phyloP scores from a whole-genome alignment of 2,329 filamentous ascomycete genomes.

The Ophiocordyceps australis region DNA sequence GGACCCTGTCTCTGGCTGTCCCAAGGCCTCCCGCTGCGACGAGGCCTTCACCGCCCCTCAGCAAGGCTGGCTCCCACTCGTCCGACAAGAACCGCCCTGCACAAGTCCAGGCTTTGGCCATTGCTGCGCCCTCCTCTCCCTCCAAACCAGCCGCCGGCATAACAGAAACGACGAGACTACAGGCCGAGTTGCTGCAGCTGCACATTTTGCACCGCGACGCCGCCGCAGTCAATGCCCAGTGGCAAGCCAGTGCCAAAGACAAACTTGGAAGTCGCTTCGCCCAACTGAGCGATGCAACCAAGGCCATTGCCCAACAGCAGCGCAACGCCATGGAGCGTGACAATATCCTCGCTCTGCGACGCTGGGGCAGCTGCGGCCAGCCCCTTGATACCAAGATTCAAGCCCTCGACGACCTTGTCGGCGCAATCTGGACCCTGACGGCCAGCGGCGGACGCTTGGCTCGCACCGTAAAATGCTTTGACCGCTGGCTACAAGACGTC shows the following conservation, averaged over 20 bases:
- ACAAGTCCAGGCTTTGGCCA: slow-evolving; percentile 40
- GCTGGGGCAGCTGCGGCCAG: slow-evolving; percentile 24
- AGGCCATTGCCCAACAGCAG: slow-evolving; percentile 17
- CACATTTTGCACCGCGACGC: slow-evolving; percentile 43
- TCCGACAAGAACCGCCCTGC: slow-evolving; percentile 41
- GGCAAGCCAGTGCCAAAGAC: slow-evolving; percentile 35
- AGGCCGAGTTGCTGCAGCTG: slow-evolving; percentile 47
- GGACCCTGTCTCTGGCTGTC: slow-evolving; percentile 2
- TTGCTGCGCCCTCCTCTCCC: slow-evolving; percentile 40
- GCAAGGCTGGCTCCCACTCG: slow-evolving; percentile 50
- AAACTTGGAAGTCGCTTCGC: slow-evolving; percentile 28
- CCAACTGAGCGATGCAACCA: slow-evolving; percentile 14
- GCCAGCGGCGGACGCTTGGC: slow-evolving; percentile 37
- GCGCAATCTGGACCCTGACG: slow-evolving; percentile 37
- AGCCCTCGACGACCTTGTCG: slow-evolving; percentile 34
- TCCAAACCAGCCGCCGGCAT: slow-evolving; percentile 43
- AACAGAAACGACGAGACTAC: slow-evolving; percentile 38
- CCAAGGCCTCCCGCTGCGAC: slow-evolving; percentile 20
- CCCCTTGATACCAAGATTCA: slow-evolving; percentile 38
- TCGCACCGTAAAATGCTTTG: slow-evolving; percentile 36
- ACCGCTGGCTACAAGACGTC: slow-evolving; percentile 34
- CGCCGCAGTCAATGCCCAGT: slow-evolving; percentile 22
- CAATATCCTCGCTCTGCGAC: slow-evolving; percentile 32
- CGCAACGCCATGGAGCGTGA: slow-evolving; percentile 24
- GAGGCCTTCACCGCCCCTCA: slow-evolving; percentile 44